A percentile compares a stretch with the other conserved stretches of the same genome.
Conservation (phyloP, 345 rosid genomes). For the Eucalyptus erythrocorys region DNA sequence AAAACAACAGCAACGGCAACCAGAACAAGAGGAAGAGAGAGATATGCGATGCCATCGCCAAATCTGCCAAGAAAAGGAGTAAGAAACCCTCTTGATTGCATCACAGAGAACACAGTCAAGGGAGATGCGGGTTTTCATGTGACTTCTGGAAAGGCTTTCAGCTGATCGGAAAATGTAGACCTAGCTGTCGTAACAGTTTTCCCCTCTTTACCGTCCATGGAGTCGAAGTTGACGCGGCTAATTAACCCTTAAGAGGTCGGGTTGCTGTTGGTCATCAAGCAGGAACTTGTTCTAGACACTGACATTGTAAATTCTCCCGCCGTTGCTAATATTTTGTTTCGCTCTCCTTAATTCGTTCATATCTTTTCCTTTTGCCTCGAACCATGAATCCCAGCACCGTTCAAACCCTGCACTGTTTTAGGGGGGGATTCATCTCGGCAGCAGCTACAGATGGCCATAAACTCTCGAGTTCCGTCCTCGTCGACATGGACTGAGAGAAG, state of each 20-base stretch:
- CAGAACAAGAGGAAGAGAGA: conserved; percentile 23
- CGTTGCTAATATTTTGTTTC: not conserved
- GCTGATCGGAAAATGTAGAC: not conserved
- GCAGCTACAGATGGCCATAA: not conserved
- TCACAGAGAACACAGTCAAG: not conserved
- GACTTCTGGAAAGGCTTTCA: not conserved
- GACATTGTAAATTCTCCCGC: not conserved
- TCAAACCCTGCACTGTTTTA: not conserved
- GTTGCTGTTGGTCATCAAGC: not conserved
- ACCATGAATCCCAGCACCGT: not conserved
- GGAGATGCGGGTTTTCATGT: not conserved
- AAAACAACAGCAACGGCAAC: not conserved
- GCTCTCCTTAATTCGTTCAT: not conserved
- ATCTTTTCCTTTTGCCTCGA: not conserved
- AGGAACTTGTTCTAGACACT: not conserved
- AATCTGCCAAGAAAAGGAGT: conserved; percentile 44
- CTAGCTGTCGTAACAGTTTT: not conserved
- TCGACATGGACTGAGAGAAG: not conserved
- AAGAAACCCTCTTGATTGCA: conserved; percentile 18
- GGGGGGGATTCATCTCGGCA: not conserved
- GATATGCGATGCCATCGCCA: conserved; percentile 30
- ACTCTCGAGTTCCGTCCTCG: not conserved
- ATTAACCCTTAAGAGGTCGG: not conserved
- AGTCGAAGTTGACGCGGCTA: not conserved
- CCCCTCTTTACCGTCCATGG: not conserved